Evolutionary conservation across 2,329 filamentous ascomycete species (phyloP).

Genomic region (Penicillium brasilianum): DNA sequence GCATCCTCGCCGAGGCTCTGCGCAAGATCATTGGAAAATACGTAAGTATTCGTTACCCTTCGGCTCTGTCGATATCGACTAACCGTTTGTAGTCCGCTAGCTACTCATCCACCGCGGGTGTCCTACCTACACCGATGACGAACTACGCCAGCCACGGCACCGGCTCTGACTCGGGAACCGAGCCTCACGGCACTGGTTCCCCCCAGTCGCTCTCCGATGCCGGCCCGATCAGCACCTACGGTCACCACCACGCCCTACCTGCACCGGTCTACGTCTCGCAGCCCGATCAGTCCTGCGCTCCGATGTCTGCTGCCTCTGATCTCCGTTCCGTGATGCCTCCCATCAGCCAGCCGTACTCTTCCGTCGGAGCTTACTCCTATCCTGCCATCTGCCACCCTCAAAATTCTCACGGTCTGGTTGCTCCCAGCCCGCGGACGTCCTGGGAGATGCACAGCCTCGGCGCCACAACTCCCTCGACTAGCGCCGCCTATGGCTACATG

Average conservation of each 20-base stretch:
- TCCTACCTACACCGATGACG: slow-evolving; percentile 47
- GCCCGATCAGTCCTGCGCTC: slow-evolving; percentile 35
- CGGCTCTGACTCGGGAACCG: slow-evolving; percentile 54
- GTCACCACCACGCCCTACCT: slow-evolving; percentile 45
- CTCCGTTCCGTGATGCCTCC: slow-evolving; percentile 43
- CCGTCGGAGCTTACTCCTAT: slow-evolving; percentile 40
- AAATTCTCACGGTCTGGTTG: slow-evolving; percentile 34
- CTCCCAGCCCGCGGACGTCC: slow-evolving; percentile 39
- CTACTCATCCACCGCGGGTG: slow-evolving; percentile 67
- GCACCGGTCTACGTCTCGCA: slow-evolving; percentile 54
- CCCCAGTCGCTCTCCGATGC: slow-evolving; percentile 56
- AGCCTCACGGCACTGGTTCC: slow-evolving; percentile 54
- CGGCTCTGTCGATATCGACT: neutral
- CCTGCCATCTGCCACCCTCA: slow-evolving; percentile 40
- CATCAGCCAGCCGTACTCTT: slow-evolving; percentile 38
- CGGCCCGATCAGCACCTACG: slow-evolving; percentile 50
- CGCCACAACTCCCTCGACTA: slow-evolving; percentile 35
- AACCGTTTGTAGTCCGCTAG: slow-evolving; percentile 62
- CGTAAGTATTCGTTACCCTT: slow-evolving; percentile 53
- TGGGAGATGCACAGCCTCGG: slow-evolving; percentile 48
- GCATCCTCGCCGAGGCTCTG: slow-evolving; percentile 80
- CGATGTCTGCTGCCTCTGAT: slow-evolving; percentile 44
- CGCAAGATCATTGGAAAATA: slow-evolving; percentile 99
- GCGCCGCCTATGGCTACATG: slow-evolving; percentile 41
- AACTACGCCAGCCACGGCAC: slow-evolving; percentile 49